These are phyloP conservation scores for Fusarium sacchari DNA, from an alignment of 2,329 filamentous ascomycete genomes.

Conservation along the genomic window DNA sequence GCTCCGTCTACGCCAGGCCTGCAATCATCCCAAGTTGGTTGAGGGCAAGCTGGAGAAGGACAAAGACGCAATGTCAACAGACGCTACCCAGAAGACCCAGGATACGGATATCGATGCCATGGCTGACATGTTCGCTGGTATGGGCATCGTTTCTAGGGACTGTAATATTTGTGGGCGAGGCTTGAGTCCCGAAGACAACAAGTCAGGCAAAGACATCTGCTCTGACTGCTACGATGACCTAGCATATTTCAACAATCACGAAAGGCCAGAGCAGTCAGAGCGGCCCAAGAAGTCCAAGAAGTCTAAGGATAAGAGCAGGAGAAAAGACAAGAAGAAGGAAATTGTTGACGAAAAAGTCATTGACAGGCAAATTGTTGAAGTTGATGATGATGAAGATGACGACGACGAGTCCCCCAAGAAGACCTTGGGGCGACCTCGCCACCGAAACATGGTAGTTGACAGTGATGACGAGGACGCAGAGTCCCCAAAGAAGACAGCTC, in stretches of 20 bases:
- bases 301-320: conserved; percentile 30
- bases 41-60: conserved; percentile 88
- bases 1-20: conserved; percentile 90
- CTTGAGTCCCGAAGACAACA: conserved; percentile 62
- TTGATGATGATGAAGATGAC: conserved; percentile 38
- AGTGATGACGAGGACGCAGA: conserved; percentile 35
- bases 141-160: conserved; percentile 79
- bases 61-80: conserved; percentile 81
- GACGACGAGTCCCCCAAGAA: conserved; percentile 34
- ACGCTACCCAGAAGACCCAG: conserved; percentile 62
- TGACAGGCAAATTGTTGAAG: conserved; percentile 25
- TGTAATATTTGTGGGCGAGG: conserved; percentile 86
- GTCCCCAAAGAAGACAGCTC: conserved; percentile 34
- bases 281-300: conserved; percentile 44
- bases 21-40: conserved; percentile 91
- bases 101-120: conserved; percentile 81
- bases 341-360: conserved; percentile 26
- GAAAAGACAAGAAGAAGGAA: conserved; percentile 27
- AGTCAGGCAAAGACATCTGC: conserved; percentile 65
- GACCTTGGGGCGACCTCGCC: conserved; percentile 19
- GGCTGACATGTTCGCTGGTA: conserved; percentile 84
- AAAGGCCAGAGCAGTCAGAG: conserved; percentile 56
- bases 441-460: conserved; percentile 26
- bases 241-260: conserved; percentile 65
- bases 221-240: conserved; percentile 80